Evolutionary conservation across 176 grass and related monocot species (phyloP), one percentile per base, ranked within the genome.

Genomic region (sorghum (Sorghum bicolor)): DNA sequence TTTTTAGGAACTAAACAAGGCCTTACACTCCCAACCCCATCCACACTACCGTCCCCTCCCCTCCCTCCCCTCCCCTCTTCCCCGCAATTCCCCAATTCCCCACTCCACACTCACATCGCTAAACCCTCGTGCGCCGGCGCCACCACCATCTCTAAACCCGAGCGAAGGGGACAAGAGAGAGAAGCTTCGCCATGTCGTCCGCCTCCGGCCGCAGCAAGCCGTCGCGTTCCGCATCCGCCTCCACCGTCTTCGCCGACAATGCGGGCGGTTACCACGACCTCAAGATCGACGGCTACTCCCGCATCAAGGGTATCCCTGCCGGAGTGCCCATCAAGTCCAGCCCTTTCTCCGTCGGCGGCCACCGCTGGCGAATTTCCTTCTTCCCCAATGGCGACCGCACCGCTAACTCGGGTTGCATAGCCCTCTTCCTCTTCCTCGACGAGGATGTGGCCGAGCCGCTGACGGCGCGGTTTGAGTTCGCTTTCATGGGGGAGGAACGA

Each of bases 381-480:
- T 70, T n/a, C 61, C 86, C 86, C 31, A 88, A 83, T 8, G 86
- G 72, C 26, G 43, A 41, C 2, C 2, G 45, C 29, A 2, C 41
- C 4, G 76, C 44, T 25, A 20, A 15, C 25, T 31, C 7, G 25
- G 47, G 53, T 26, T 53, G 14, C 11, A 44, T 71, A 17, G 41
- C 32, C 71, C 11, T 88, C 17, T 60, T n/a, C 63, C 62, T 88
- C 6, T 8, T 47, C 41, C 86, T 88, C 67, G 36, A 44, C 2
- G 68, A 75, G 70, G 43, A 70, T 13, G 34, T 39, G 8, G 68
- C 45, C 5, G 15, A 48, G 22, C 15, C 17, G 57, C 25, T 83
- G 31, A 50, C 33, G 61, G 81, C 61, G 2, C 66, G 17, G 43
- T 82, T 67, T 34, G 40, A 73, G 38, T 83, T 88, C 24, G 8